Evolutionary conservation across 768 basidiomycete species (phyloP), one percentile per base, ranked within the genome.

Genomic region (Cubamyces lactineus): DNA sequence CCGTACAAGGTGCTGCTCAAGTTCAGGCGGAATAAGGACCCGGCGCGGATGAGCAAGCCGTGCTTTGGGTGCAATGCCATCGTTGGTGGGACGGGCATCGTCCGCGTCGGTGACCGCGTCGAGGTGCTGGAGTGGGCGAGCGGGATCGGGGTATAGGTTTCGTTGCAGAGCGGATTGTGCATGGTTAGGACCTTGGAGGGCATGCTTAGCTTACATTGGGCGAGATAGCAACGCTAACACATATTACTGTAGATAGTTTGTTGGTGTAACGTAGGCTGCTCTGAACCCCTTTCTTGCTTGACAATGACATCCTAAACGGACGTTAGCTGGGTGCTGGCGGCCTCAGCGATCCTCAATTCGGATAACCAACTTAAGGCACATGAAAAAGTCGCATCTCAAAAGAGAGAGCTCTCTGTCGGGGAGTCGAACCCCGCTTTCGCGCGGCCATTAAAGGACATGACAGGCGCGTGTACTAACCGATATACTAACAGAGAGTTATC

Each of bases 1-100:
- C 91, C 91, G 5, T 90, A 78, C 74, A 91, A 92, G 73, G 82
- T 86, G 7, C 69, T 91, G 11, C 86, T 86, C 83, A 90, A 88
- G 76, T 87, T 89, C 72, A 83, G 90, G 40, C 82, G 72, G 30
- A 85, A 86, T 17, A 57, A 87, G 53, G 84, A 89, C 69, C 81
- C 82, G 0, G 69, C 60, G 21, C 66, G 77, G 1, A 78, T 78
- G 61, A 73, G 77, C 74, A 80, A 79, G 65, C 79, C 89, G 1
- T 91, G 87, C 67, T 77, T 92, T 39, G 90, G 89, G 3, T 83
- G 82, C 67, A 88, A 92, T 68, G 88, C 78, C 0, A 79, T 86
- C 19, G 79, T 85, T 12, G 71, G 71, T 5, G 80, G 73, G 2
- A 71, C 67, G 39, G 90, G 91, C 0, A 74, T 78, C 21, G 74